These are phyloP conservation scores for Coemansia sp. DNA, from an alignment of 192 early-diverging fungal genomes.

Conservation along the genomic window DNA sequence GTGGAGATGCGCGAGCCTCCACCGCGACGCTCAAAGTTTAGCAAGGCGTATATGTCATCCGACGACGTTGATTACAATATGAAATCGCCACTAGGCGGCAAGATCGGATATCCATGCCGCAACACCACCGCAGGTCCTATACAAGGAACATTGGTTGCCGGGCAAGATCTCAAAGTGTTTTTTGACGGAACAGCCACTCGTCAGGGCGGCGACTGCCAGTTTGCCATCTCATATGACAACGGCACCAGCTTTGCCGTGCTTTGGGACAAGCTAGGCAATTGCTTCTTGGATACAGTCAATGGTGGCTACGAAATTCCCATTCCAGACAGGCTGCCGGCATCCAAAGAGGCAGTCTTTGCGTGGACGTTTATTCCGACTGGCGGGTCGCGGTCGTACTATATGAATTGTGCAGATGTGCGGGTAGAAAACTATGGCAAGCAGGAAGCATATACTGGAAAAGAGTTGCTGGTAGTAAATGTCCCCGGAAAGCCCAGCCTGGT, in stretches of 20 bases:
- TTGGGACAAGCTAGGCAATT: conserved; percentile 52
- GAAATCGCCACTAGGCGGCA: conserved; percentile 39
- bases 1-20: conserved; percentile 48
- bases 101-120: conserved; percentile 42
- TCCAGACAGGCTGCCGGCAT: conserved; percentile 54
- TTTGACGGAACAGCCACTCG: conserved; percentile 48
- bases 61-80: conserved; percentile 53
- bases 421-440: conserved; percentile 47
- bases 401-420: conserved; percentile 48
- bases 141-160: conserved; percentile 46
- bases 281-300: conserved; percentile 44
- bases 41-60: conserved; percentile 30
- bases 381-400: conserved; percentile 29
- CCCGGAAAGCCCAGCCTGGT: conserved; percentile 28
- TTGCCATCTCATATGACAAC: conserved; percentile 51
- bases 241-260: conserved; percentile 59
- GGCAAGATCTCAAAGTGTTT: conserved; percentile 48
- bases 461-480: conserved; percentile 46
- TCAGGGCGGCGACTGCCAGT: conserved; percentile 51
- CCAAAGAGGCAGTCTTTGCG: conserved; percentile 54
- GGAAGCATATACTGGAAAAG: conserved; percentile 35
- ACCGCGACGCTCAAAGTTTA: conserved; percentile 49
- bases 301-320: conserved; percentile 51
- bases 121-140: conserved; percentile 23
- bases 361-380: conserved; percentile 44